These are phyloP conservation scores for Ziziphus jujuba DNA, from an alignment of 306 rosid species.

Conservation along the genomic window DNA sequence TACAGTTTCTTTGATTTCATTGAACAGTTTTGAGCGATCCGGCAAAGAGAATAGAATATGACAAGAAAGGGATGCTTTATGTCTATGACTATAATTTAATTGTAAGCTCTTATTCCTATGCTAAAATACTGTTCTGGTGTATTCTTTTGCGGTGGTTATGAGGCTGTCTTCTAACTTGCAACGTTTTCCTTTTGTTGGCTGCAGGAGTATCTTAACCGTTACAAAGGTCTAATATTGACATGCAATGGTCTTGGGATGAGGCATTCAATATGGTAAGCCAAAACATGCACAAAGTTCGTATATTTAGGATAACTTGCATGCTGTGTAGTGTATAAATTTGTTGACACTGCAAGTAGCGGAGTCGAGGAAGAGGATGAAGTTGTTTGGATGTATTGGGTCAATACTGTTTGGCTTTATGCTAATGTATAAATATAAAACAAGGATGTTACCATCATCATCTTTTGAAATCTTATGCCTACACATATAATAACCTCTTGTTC, in stretches of 20 bases:
- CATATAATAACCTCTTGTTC: constrained; percentile 17
- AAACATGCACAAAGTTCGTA: constrained; percentile 15
- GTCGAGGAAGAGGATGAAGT: constrained; percentile 13
- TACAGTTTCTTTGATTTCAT: constrained; percentile 27
- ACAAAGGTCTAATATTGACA: constrained; percentile 96
- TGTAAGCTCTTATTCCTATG: constrained; percentile 48
- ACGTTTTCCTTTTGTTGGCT: constrained; percentile 6
- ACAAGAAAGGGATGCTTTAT: constrained; percentile 75
- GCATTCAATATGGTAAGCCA: constrained; percentile 70
- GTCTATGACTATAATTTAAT: constrained; percentile 72
- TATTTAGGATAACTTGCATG: constrained; percentile 41
- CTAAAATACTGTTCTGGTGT: neutral
- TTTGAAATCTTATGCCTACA: constrained; percentile 18
- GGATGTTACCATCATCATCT: constrained; percentile 10
- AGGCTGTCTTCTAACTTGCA: neutral
- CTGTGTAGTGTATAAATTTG: constrained; percentile 22
- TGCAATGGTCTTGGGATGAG: constrained; percentile 95
- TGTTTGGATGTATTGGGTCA: constrained; percentile 13
- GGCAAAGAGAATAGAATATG: constrained; percentile 78
- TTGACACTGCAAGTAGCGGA: constrained; percentile 37
- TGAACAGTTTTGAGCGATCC: constrained; percentile 93
- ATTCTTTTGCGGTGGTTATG: neutral
- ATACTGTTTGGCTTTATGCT: constrained; percentile 2
- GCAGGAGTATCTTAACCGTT: constrained; percentile 93
- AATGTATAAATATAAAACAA: constrained; percentile 16